These are phyloP conservation scores for Ashbya aceris DNA, from an alignment of 1,139 yeast species.

Conservation along the genomic window DNA sequence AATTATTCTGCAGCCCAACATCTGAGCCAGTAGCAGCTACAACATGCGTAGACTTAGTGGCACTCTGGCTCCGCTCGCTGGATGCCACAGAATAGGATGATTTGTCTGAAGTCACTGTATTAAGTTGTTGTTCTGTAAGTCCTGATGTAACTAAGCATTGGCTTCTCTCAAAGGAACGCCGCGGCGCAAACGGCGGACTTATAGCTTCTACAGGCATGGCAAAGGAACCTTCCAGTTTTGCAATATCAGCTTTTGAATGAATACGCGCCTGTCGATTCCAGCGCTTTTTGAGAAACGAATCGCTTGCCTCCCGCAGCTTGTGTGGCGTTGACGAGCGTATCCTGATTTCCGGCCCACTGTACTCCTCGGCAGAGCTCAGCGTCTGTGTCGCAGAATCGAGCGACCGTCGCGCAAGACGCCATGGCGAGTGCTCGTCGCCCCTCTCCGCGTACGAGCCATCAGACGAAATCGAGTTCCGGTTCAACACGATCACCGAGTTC, in stretches of 20 bases:
- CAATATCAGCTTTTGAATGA: constrained; percentile 25
- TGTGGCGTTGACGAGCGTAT: not conserved
- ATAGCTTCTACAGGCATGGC: no score
- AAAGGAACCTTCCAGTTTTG: constrained; percentile 7
- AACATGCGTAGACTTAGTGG: constrained; percentile 3
- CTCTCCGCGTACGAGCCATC: not conserved
- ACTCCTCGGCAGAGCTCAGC: not conserved
- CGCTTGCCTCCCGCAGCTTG: not conserved
- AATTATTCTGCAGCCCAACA: not conserved
- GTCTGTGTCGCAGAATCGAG: not conserved
- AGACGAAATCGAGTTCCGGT: constrained; percentile 11
- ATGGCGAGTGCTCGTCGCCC: not conserved
- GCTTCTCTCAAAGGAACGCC: no score
- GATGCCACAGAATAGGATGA: constrained; percentile 3
- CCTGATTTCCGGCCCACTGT: not conserved
- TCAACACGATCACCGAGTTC: constrained; percentile 22
- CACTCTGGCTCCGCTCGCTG: constrained; percentile 3
- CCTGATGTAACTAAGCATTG: no score
- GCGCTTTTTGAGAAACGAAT: constrained; percentile 8
- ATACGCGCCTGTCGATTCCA: constrained; percentile 26
- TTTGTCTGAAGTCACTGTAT: not conserved
- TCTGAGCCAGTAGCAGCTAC: no score
- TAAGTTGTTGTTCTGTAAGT: not conserved
- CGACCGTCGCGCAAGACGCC: not conserved
- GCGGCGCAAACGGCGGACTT: no score